Percentiles rank a stretch among this genome's conserved stretches.
Conservation (phyloP, 768 basidiomycete species). For the Hebeloma cylindrosporum region DNA sequence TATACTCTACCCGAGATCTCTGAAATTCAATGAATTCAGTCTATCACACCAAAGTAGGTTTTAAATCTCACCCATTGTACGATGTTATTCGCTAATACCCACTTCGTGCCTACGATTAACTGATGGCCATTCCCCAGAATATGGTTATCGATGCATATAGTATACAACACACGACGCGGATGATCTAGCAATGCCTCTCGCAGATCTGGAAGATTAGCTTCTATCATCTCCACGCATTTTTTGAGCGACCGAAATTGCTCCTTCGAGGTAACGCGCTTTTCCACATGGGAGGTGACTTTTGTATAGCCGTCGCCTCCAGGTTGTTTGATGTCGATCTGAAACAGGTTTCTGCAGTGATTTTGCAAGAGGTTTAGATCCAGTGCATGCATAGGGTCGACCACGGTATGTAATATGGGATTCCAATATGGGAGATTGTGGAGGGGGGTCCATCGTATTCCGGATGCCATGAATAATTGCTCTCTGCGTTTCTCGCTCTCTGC, state of each 20-base stretch:
- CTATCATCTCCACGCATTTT: constrained; percentile 16
- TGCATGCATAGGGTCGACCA: constrained; percentile 17
- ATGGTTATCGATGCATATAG: constrained; percentile 22
- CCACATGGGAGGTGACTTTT: background rate
- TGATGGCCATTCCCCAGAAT: constrained; percentile 14
- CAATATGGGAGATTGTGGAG: constrained; percentile 22
- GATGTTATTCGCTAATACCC: constrained; percentile 24
- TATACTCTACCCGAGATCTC: no score
- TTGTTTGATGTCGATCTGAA: constrained; percentile 20
- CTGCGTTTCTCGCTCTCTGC: constrained; percentile 14
- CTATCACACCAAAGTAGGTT: no score
- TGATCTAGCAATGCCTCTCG: constrained; percentile 15
- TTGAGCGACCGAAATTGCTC: constrained; percentile 1
- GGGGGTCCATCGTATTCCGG: constrained; percentile 31
- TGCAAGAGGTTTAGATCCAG: constrained; percentile 18
- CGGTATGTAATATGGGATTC: constrained; percentile 12
- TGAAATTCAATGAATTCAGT: no score
- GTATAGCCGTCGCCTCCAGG: constrained; percentile 20
- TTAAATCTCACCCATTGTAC: constrained; percentile 24
- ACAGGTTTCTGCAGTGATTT: constrained; percentile 18
- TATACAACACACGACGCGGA: constrained; percentile 21
- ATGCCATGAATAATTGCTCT: constrained; percentile 15
- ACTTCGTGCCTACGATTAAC: constrained; percentile 23
- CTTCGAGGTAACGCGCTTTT: background rate
- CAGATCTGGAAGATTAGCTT: constrained; percentile 4